Base-by-base conservation (phyloP, 1,284 basidiomycete genomes). In the Cryptococcus depauperatus region DNA sequence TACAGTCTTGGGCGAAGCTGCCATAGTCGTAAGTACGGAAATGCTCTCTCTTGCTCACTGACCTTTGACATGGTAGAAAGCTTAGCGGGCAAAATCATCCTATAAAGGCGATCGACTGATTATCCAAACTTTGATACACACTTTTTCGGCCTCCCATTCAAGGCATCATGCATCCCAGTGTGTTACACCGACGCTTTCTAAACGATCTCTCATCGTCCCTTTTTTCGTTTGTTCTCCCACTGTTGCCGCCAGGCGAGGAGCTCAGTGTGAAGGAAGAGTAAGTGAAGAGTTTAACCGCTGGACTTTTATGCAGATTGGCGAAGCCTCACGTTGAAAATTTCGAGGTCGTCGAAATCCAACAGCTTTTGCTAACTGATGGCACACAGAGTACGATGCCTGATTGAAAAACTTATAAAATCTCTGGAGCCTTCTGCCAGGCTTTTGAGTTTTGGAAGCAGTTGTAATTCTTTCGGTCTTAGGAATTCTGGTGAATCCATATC, bases 381-480 rank as follows among this genome's bases (percentile, higher is more conserved):
- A 33, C 40, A 16, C 50, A 69, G 66, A 60, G 92, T 96, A 52
- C 78, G 93, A 61, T 85, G 89, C 69, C 78, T 92, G 64, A 83
- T 98, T 47, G 90, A 97, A 75, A 80, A 86, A 55, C 80, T 97
- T 69, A 93, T 95, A 68, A 81, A 86, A 67, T 89, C 85, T 46
- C 88, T 98, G 70, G 87, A 92, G 70, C 91, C 90, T 34, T 81
- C 89, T 56, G 87, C 87, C 56, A 82, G 87, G 52, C 75, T 98
- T 58, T 74, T 95, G 57, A 90, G 89, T 41, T 98, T 98, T 68
- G 93, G 93, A 30, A 89, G 85, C 69, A 95, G 66, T 87, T 56
- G 92, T 84, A 40, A 96, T 89, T 69, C 90, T 84, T 62, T 93
- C 90, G 91, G 88, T 61, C 78, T 96, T 61, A 78, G 87, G 56